Base-by-base conservation (phyloP, 139 green algal species). In the Volvox reticuliferus region DNA sequence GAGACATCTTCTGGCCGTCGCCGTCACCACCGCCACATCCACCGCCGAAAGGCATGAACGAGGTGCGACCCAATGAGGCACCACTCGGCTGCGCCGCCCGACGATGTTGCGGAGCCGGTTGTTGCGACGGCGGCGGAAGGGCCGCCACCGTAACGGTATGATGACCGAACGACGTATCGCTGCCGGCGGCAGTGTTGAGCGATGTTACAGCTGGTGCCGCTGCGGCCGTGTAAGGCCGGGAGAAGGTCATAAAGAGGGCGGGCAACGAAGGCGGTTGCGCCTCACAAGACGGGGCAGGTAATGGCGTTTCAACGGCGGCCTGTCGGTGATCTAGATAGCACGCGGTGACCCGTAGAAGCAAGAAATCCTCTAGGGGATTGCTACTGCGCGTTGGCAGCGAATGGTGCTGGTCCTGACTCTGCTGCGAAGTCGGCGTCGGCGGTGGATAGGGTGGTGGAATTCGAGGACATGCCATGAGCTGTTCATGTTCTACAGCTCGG, bases 241-340 rank as follows among this genome's bases (percentile, higher is more conserved):
- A 79, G 67, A 89, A 82, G 37, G 69, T 35, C 37, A 89, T 71
- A 71, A 89, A 89, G 36, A 89, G 85, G 9, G 85, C 71, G 28
- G 85, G 85, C 85, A 89, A 19, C 16, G 28, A 6, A 12, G 28
- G 36, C 16, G 14, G 82, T 26, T 33, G 62, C 82, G 20, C 61
- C 82, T 37, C 17, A 12, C 20, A 28, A 28, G 55, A 2, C 24
- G 37, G 0, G 14, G 50, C 50, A 13, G 3, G 24, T 30, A 44
- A 18, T 44, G 75, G 20, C 32, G 32, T 21, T n/a, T 55, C 79
- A n/a, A 35, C 16, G 76, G 28, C 76, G 33, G 2, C 24, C 30
- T 24, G 63, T 19, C 63, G 35, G 12, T 62, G 67, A n/a, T 89
- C 85, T 17, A 89, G 17, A 30, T 62, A 89, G 69, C 85, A 89